Percentiles rank a stretch among this genome's conserved stretches.
Evolutionary conservation across 2,329 filamentous ascomycete species (phyloP).

Genomic region (Colletotrichum camelliae): DNA sequence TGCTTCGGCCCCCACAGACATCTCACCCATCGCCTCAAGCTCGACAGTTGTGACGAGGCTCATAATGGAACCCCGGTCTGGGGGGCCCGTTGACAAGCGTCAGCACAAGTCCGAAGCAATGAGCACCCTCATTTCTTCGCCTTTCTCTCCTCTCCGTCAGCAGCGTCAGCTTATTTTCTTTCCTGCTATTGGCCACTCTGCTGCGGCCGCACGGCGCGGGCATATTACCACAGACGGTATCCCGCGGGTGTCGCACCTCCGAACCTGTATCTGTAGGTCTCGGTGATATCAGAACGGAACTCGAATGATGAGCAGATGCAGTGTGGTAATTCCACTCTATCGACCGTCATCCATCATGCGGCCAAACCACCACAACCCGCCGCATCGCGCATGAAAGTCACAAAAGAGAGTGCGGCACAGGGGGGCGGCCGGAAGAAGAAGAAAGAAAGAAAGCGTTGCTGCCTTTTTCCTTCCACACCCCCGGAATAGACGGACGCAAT

Average conservation of each 20-base stretch:
- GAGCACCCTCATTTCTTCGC: background rate
- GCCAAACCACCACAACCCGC: background rate
- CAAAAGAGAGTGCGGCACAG: background rate
- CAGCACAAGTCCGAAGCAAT: background rate
- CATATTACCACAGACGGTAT: background rate
- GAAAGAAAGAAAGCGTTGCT: background rate
- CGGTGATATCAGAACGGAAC: background rate
- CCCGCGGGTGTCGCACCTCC: background rate
- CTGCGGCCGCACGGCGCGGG: background rate
- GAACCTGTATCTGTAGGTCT: background rate
- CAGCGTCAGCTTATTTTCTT: background rate
- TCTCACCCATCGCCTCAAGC: background rate
- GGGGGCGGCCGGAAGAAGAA: background rate
- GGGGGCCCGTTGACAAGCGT: background rate
- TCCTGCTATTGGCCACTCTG: background rate
- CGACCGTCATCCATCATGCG: background rate
- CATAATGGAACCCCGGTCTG: background rate
- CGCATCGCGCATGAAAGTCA: background rate
- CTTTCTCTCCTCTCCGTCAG: background rate
- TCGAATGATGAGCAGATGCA: background rate
- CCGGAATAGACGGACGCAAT: conserved; percentile 1
- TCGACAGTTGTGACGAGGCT: background rate
- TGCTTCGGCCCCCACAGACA: background rate
- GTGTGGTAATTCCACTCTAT: background rate
- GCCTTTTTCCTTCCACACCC: background rate